A percentile compares a stretch with the other conserved stretches of the same genome.
phyloP scores from a whole-genome alignment of 495 filamentous ascomycete genomes.

The Alectoria sarmentosa region DNA sequence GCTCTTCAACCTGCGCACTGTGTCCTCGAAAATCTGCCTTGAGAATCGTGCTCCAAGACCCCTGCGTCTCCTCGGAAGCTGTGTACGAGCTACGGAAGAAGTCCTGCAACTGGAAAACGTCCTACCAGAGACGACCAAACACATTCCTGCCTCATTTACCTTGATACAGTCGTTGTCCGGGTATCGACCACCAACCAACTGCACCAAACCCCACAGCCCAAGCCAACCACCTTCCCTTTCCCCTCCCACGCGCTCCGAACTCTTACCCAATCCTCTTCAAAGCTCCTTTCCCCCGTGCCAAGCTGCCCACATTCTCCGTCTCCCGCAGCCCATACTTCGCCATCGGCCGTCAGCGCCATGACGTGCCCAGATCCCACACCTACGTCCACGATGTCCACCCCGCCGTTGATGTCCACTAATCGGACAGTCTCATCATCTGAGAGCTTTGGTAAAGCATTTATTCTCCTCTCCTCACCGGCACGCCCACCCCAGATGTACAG shows the following conservation, averaged over 20 bases:
- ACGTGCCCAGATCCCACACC: constrained; percentile 53
- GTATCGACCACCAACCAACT: constrained; percentile 18
- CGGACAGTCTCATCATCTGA: constrained; percentile 29
- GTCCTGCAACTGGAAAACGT: neutral
- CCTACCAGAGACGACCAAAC: neutral
- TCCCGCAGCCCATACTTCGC: constrained; percentile 50
- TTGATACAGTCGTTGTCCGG: neutral
- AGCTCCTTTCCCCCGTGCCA: constrained; percentile 32
- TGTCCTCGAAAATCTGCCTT: neutral
- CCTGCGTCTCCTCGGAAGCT: neutral
- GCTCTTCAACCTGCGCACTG: neutral
- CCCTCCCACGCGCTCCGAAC: constrained; percentile 10
- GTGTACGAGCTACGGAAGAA: neutral
- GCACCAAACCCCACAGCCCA: constrained; percentile 17
- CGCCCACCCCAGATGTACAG: constrained; percentile 58
- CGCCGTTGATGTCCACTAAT: constrained; percentile 34
- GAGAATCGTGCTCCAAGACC: neutral
- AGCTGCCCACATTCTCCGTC: constrained; percentile 52
- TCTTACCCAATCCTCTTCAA: constrained; percentile 21
- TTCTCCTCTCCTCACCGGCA: constrained; percentile 30
- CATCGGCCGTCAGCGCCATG: constrained; percentile 44
- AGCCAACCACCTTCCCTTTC: constrained; percentile 10
- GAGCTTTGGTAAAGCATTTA: constrained; percentile 23
- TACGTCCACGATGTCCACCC: constrained; percentile 47
- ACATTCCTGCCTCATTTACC: neutral